Conservation (phyloP, 805 yeast genomes). For the Metschnikowia continentalis region DNA sequence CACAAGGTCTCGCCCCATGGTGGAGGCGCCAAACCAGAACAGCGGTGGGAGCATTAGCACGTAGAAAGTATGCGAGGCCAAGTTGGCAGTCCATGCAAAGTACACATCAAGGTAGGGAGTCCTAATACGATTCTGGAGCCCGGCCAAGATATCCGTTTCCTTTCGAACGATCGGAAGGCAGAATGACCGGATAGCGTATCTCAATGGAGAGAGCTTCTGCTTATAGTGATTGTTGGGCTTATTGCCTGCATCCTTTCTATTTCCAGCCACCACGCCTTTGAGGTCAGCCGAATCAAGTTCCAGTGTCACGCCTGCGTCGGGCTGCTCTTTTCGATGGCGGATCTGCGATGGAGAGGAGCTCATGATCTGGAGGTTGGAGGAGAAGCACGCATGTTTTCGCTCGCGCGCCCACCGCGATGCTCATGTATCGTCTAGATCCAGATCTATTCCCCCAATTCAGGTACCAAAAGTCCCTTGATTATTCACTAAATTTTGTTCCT, state of each 20-base stretch:
- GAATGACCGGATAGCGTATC: slow-evolving; percentile 51
- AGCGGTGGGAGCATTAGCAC: slow-evolving; percentile 84
- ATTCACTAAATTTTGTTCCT: no score
- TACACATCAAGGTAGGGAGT: slow-evolving; percentile 57
- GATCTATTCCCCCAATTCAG: no score
- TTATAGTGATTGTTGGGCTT: slow-evolving; percentile 62
- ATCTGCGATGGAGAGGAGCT: neutral
- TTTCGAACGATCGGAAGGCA: slow-evolving; percentile 54
- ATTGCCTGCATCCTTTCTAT: slow-evolving; percentile 67
- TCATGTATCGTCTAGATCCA: no score
- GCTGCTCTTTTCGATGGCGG: neutral
- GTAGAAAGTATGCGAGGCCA: slow-evolving; percentile 93
- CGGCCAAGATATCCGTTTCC: slow-evolving; percentile 61
- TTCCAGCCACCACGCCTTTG: neutral
- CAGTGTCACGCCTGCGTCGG: neutral
- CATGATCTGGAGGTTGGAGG: neutral
- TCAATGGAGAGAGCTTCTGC: slow-evolving; percentile 47
- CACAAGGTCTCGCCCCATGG: slow-evolving; percentile 56
- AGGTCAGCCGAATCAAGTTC: neutral
- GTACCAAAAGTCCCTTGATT: no score
- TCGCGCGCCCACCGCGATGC: neutral
- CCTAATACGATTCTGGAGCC: slow-evolving; percentile 52
- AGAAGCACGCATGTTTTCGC: neutral
- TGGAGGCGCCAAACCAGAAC: slow-evolving; percentile 69
- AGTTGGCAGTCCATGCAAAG: slow-evolving; percentile 81